A percentile compares a stretch with the other conserved stretches of the same genome.
Evolutionary conservation across 495 filamentous ascomycete genomes (phyloP).

Genomic region (Hypoxylon lienhwacheense): DNA sequence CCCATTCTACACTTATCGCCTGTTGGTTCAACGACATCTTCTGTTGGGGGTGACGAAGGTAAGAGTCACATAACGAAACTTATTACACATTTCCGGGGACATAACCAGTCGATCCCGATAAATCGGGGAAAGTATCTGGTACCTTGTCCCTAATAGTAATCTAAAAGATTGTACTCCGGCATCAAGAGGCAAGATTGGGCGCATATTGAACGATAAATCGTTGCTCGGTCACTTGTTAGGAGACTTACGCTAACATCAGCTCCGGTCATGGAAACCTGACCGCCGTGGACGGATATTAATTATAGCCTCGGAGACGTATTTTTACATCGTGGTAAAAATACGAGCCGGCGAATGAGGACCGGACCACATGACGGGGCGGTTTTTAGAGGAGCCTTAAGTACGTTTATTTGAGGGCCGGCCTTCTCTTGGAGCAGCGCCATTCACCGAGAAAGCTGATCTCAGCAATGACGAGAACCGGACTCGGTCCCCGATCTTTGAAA

Average conservation of each 20-base stretch:
- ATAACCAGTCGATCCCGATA: background rate
- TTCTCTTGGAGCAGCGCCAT: background rate
- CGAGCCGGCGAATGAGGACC: background rate
- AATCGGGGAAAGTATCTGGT: background rate
- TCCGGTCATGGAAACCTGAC: background rate
- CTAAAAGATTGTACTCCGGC: no score
- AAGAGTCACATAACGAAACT: conserved; percentile 12
- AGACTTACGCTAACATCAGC: no score
- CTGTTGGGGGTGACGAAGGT: conserved; percentile 4
- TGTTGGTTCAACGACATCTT: conserved; percentile 3
- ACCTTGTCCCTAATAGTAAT: background rate
- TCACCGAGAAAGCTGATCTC: conserved; percentile 17
- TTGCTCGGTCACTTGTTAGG: no score
- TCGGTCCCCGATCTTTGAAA: background rate
- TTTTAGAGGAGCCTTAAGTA: background rate
- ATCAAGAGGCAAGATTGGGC: background rate
- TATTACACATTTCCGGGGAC: background rate
- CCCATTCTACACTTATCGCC: background rate
- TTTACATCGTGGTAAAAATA: background rate
- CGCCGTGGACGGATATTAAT: no score
- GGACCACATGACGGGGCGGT: background rate
- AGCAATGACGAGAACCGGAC: conserved; percentile 1
- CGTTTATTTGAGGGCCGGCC: background rate
- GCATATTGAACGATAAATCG: background rate
- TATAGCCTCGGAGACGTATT: no score